A percentile compares a stretch with the other conserved stretches of the same genome.
Evolutionary conservation across 257 asterid species (phyloP).

Genomic region (Rhazya stricta): DNA sequence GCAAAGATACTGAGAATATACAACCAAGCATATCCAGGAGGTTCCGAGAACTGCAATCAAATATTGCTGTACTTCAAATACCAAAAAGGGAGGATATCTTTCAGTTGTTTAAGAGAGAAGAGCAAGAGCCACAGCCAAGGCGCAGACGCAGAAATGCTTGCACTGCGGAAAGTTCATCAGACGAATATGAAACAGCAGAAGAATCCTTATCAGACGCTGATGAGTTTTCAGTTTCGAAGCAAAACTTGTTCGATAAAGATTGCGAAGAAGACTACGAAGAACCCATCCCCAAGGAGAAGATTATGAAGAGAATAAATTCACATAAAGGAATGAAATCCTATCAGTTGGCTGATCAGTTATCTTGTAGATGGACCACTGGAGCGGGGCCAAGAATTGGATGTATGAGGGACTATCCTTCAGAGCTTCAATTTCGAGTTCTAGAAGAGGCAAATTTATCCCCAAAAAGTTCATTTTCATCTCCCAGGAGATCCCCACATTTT

Average conservation of each 20-base stretch:
- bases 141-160: neutral
- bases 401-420: constrained; percentile 77
- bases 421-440: constrained; percentile 62
- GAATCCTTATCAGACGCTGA: constrained; percentile 61
- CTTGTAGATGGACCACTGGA: constrained; percentile 89
- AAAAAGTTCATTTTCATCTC: constrained; percentile 30
- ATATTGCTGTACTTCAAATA: constrained; percentile 52
- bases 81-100: constrained; percentile 35
- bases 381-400: constrained; percentile 94
- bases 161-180: constrained; percentile 32
- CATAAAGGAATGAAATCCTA: constrained; percentile 64
- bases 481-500: constrained; percentile 27
- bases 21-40: constrained; percentile 42
- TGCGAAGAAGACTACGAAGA: constrained; percentile 39
- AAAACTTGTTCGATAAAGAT: constrained; percentile 48
- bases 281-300: constrained; percentile 52
- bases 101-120: constrained; percentile 38
- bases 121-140: constrained; percentile 22
- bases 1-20: constrained; percentile 33
- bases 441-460: constrained; percentile 81
- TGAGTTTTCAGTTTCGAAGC: constrained; percentile 52
- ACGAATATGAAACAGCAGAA: constrained; percentile 77
- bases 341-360: constrained; percentile 67
- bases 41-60: constrained; percentile 44
- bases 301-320: constrained; percentile 57